These are phyloP conservation scores for Agrocybe chaxingu DNA, from an alignment of 768 basidiomycete genomes.

Conservation along the genomic window DNA sequence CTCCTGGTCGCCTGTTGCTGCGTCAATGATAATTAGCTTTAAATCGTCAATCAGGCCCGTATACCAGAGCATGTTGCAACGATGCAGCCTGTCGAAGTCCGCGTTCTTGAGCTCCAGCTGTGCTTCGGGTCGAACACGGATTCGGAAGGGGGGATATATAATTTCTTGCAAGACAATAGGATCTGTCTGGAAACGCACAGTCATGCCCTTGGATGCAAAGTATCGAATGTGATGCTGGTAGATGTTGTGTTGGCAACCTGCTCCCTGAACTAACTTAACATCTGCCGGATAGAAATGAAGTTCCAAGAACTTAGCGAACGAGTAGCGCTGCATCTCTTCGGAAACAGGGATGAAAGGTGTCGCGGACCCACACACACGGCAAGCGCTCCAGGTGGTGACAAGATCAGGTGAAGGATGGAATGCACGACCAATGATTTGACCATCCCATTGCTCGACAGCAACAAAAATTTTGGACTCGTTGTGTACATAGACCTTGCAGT, in stretches of 20 bases:
- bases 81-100: constrained; percentile 79
- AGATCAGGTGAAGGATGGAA: constrained; percentile 63
- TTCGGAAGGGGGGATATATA: constrained; percentile 83
- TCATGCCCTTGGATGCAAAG: constrained; percentile 81
- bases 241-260: constrained; percentile 91
- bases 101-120: constrained; percentile 88
- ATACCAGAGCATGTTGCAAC: constrained; percentile 74
- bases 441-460: constrained; percentile 87
- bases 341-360: constrained; percentile 89
- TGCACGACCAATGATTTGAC: constrained; percentile 61
- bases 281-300: constrained; percentile 93
- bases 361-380: constrained; percentile 71
- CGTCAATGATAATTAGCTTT: constrained; percentile 73
- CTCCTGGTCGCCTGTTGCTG: constrained; percentile 75
- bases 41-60: constrained; percentile 72
- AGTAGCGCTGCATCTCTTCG: constrained; percentile 90
- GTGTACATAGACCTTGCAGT: constrained; percentile 91
- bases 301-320: constrained; percentile 95
- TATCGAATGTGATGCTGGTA: constrained; percentile 91
- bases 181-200: constrained; percentile 86
- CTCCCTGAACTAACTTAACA: constrained; percentile 79
- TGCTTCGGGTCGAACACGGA: constrained; percentile 82
- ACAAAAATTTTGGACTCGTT: constrained; percentile 80
- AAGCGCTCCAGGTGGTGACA: constrained; percentile 90
- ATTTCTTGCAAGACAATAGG: constrained; percentile 81